Conservation (phyloP, 2,329 filamentous ascomycete species). For the Cytospora paraplurivora region DNA sequence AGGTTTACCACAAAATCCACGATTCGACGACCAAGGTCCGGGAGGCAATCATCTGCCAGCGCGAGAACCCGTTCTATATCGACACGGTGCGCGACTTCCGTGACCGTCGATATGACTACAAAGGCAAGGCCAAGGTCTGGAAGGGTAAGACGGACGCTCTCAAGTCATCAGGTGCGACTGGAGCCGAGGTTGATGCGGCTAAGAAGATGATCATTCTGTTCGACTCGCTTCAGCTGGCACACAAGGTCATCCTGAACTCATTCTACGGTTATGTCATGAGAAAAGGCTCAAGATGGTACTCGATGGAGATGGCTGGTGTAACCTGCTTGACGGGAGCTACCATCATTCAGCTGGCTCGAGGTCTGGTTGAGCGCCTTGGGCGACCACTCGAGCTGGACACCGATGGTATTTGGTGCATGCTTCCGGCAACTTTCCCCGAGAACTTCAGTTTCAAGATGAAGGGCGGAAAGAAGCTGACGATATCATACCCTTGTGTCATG, state of each 20-base stretch:
- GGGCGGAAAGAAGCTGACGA: slow-evolving; percentile 93
- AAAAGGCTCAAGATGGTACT: slow-evolving; percentile 98
- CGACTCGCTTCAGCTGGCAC: slow-evolving; percentile 92
- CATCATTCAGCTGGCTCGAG: slow-evolving; percentile 95
- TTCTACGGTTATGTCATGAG: slow-evolving; percentile 99
- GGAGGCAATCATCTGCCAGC: slow-evolving; percentile 96
- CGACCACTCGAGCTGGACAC: slow-evolving; percentile 93
- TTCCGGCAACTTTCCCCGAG: slow-evolving; percentile 93
- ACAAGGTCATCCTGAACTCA: slow-evolving; percentile 98
- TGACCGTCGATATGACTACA: slow-evolving; percentile 97
- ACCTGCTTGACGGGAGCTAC: slow-evolving; percentile 94
- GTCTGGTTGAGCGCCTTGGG: slow-evolving; percentile 90
- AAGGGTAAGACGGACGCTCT: slow-evolving; percentile 91
- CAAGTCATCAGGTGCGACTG: slow-evolving; percentile 77
- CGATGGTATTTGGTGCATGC: slow-evolving; percentile 99
- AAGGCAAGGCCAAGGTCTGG: slow-evolving; percentile 97
- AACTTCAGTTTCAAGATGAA: slow-evolving; percentile 94
- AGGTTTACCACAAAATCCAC: slow-evolving; percentile 99
- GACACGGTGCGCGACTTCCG: slow-evolving; percentile 94
- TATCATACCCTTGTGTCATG: slow-evolving; percentile 99
- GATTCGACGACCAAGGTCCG: slow-evolving; percentile 89
- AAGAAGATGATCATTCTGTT: slow-evolving; percentile 99
- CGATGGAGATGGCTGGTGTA: slow-evolving; percentile 98
- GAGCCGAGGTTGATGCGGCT: slow-evolving; percentile 81
- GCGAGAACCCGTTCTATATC: slow-evolving; percentile 98